Base-by-base conservation (phyloP, 371 early-diverging fungal species). In the Entomophthora muscae region DNA sequence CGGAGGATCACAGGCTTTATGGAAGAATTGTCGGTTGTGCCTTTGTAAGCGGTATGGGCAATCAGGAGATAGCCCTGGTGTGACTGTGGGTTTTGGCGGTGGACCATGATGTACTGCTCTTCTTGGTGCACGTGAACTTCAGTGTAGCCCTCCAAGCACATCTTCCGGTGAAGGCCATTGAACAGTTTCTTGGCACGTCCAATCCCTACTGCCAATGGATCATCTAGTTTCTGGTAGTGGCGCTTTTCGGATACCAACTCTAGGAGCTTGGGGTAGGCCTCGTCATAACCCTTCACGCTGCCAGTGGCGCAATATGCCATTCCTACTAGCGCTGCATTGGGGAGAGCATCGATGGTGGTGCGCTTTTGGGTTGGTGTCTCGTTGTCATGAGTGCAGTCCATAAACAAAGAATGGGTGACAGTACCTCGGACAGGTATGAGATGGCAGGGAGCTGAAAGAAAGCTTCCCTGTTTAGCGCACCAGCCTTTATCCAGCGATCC, bases 381-480 rank as follows among this genome's bases (percentile, higher is more conserved):
- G 70, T 98, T 98, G 74, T 98, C 98, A 68, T 98, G 98, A 5
- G 98, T 96, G 76, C 93, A 93, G 69, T 98, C 98, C 87, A 95
- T 93, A 70, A 95, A 93, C 13, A 98, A 77, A 0, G 93, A 94
- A 66, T 96, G 94, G 3, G 97, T 94, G 22, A 74, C 69, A 0
- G 79, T 75, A 26, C 73, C 70, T 24, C 31, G 27, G 17, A 77
- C 31, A 17, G 74, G 75, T 0, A 69, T 68, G 29, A 75, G 53
- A 28, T 57, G 51, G 63, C 73, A 69, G 26, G 69, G 66, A 1
- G 63, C 57, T 53, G n/a, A 3, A 5, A 31, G 3, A 2, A 63
- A 61, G 24, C 42, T 58, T 2, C 68, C 70, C 58, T 71, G 65
- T 0, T 63, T 63, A 52, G 53, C 3, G 30, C 42, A 17, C 51